phyloP scores from a whole-genome alignment of 352 stramenopile genomes.

The Globisporangium sylvaticum region DNA sequence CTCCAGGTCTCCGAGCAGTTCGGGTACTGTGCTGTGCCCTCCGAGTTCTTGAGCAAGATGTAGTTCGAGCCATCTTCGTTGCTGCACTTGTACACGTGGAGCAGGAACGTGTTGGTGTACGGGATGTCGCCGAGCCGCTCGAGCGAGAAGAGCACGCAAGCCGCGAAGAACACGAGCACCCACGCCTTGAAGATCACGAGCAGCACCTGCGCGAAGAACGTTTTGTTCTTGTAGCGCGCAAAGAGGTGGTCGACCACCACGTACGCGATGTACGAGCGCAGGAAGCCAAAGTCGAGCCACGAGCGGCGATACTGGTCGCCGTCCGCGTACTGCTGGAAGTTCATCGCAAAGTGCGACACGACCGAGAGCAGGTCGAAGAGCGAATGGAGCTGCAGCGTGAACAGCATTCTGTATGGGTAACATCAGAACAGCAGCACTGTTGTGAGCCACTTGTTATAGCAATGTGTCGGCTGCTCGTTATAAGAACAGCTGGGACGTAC shows the following conservation, averaged over 20 bases:
- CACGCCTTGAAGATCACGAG: conserved; percentile 74
- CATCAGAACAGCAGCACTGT: neutral
- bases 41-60: conserved; percentile 50
- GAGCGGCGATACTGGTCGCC: conserved; percentile 52
- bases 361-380: conserved; percentile 81
- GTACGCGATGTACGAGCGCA: conserved; percentile 83
- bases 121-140: conserved; percentile 81
- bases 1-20: conserved; percentile 79
- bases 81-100: conserved; percentile 84
- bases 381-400: conserved; percentile 58
- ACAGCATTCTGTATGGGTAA: conserved; percentile 52
- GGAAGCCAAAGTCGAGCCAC: conserved; percentile 85
- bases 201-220: conserved; percentile 72
- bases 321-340: conserved; percentile 61
- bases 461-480: neutral
- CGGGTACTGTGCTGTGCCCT: conserved; percentile 42
- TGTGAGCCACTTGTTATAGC: neutral
- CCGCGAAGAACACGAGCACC: conserved; percentile 81
- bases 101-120: conserved; percentile 75
- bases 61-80: conserved; percentile 38
- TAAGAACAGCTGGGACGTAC: conserved; percentile 27
- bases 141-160: conserved; percentile 79
- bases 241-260: conserved; percentile 77
- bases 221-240: conserved; percentile 68
- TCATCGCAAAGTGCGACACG: conserved; percentile 79